Percentiles rank a stretch among this genome's conserved stretches.
phyloP scores from a whole-genome alignment of 805 yeast genomes.

The Torulaspora quercuum region DNA sequence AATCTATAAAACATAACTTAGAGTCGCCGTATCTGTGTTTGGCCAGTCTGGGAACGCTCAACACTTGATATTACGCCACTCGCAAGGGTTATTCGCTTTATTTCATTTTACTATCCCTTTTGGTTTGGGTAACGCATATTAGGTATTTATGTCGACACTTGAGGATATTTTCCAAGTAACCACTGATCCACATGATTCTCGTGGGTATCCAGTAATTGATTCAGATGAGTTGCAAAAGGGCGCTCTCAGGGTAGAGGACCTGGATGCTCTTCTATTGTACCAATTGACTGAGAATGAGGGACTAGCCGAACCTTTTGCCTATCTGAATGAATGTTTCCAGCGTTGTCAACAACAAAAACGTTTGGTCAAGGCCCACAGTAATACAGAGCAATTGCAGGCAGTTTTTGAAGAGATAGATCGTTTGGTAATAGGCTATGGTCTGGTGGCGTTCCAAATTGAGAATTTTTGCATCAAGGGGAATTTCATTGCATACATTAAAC shows the following conservation, averaged over 20 bases:
- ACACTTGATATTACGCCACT: too few relatives aligned
- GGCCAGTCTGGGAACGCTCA: too few relatives aligned
- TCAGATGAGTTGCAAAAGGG: constrained; percentile 22
- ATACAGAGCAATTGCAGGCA: constrained; percentile 36
- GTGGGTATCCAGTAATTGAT: constrained; percentile 15
- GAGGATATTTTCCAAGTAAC: constrained; percentile 31
- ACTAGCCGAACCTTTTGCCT: constrained; percentile 25
- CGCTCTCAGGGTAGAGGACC: constrained; percentile 19
- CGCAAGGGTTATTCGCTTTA: too few relatives aligned
- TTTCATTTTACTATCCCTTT: too few relatives aligned
- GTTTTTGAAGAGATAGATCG: constrained; percentile 47
- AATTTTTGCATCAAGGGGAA: constrained; percentile 41
- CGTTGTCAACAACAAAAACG: constrained; percentile 41
- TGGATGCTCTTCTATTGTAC: constrained; percentile 32
- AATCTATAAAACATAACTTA: too few relatives aligned
- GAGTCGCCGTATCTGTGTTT: too few relatives aligned
- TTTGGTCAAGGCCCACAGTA: constrained; percentile 41
- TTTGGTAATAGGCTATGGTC: constrained; percentile 51
- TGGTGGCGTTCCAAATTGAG: constrained; percentile 64
- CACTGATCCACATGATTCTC: constrained; percentile 18
- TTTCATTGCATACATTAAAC: constrained; percentile 25
- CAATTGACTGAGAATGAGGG: constrained; percentile 35
- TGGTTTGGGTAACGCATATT: too few relatives aligned
- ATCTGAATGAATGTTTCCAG: constrained; percentile 30
- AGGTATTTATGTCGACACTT: constrained; percentile 21